Evolutionary conservation across 495 filamentous ascomycete genomes (phyloP).

Genomic region (Penicillium simplicissimum): DNA sequence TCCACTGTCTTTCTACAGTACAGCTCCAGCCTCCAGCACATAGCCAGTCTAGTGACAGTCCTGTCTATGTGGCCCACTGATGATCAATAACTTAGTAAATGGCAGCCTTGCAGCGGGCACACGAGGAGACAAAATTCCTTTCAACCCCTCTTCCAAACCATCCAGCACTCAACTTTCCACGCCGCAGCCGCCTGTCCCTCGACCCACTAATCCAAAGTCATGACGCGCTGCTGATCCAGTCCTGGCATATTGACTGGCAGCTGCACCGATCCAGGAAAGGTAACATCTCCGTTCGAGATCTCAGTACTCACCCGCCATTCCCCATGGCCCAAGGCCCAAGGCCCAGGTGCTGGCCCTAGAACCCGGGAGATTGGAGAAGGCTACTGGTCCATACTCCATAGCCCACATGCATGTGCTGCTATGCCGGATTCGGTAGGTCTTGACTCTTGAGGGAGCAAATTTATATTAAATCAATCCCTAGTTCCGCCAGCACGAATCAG

Average conservation of each 20-base stretch:
- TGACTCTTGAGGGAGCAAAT: conserved; percentile 14
- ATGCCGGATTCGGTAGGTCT: conserved; percentile 14
- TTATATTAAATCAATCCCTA: neutral
- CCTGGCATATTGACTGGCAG: conserved; percentile 7
- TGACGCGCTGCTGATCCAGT: conserved; percentile 12
- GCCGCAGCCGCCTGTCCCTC: neutral
- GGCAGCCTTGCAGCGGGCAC: too few relatives aligned
- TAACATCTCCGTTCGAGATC: conserved; percentile 22
- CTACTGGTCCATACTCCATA: conserved; percentile 6
- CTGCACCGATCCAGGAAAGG: conserved; percentile 10
- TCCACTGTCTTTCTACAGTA: neutral
- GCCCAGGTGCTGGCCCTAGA: neutral
- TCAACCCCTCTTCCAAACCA: neutral
- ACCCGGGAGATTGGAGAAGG: conserved; percentile 13
- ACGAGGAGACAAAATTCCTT: neutral
- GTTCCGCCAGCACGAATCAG: neutral
- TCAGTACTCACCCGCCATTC: neutral
- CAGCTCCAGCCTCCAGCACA: neutral
- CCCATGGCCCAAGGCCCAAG: conserved; percentile 12
- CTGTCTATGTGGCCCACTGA: conserved; percentile 1
- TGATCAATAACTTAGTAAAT: too few relatives aligned
- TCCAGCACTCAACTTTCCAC: neutral
- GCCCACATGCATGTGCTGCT: conserved; percentile 14
- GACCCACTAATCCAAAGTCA: neutral
- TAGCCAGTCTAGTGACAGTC: too few relatives aligned